Evolutionary conservation across 2,329 filamentous ascomycete genomes (phyloP).

Genomic region (Aurifilum marmelostoma): DNA sequence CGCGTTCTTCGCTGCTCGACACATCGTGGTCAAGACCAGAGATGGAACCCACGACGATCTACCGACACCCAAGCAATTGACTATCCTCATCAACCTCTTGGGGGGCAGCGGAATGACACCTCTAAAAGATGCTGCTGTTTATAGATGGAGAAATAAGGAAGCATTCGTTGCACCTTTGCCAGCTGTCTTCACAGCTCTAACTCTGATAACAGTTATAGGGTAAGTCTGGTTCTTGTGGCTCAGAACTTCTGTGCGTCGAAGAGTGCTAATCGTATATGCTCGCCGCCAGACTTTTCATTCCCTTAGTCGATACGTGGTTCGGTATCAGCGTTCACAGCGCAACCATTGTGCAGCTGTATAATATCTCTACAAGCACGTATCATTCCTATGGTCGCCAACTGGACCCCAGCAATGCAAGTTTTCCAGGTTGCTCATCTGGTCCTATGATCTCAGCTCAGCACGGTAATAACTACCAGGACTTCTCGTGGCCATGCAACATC

Average conservation of each 20-base stretch:
- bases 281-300: not conserved
- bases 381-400: conserved; percentile 3
- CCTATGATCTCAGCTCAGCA: not conserved
- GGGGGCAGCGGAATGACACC: not conserved
- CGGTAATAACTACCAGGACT: not conserved
- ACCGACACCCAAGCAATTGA: conserved; percentile 1
- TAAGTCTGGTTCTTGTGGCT: not conserved
- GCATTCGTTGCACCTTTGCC: not conserved
- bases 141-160: conserved; percentile 10
- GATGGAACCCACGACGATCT: not conserved
- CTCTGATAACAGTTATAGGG: not conserved
- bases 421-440: not conserved
- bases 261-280: not conserved
- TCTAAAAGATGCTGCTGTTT: not conserved
- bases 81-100: not conserved
- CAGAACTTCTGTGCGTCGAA: not conserved
- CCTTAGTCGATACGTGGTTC: conserved; percentile 7
- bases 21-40: conserved; percentile 5
- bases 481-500: not conserved
- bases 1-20: conserved; percentile 7
- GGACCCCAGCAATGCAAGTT: not conserved
- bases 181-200: conserved; percentile 8
- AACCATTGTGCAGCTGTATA: conserved; percentile 5
- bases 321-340: conserved; percentile 4
- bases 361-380: not conserved